phyloP scores from a whole-genome alignment of 2,329 filamentous ascomycete species.

The Cryphonectria naterciae region DNA sequence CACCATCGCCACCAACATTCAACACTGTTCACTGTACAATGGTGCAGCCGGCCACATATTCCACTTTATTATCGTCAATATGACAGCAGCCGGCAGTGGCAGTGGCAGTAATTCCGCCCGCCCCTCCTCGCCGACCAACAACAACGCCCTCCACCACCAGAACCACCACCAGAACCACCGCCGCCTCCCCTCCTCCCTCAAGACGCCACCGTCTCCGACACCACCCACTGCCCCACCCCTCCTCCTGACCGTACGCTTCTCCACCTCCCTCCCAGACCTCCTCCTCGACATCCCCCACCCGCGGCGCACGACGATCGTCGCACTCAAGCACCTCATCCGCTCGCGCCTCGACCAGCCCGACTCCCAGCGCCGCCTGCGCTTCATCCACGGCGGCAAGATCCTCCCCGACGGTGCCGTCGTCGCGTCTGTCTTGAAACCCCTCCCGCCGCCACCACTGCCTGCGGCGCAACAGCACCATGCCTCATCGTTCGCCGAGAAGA shows the following conservation, averaged over 20 bases:
- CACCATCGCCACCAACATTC: background rate
- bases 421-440: constrained; percentile 67
- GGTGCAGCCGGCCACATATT: background rate
- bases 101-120: constrained; percentile 19
- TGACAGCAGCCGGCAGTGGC: constrained; percentile 15
- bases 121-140: constrained; percentile 21
- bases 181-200: constrained; percentile 13
- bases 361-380: constrained; percentile 73
- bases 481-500: constrained; percentile 22
- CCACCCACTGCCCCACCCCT: constrained; percentile 49
- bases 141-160: constrained; percentile 15
- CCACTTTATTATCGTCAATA: constrained; percentile 17
- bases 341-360: constrained; percentile 65
- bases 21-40: constrained; percentile 3
- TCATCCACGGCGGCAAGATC: constrained; percentile 89
- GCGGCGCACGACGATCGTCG: constrained; percentile 70
- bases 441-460: constrained; percentile 54
- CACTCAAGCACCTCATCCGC: constrained; percentile 83
- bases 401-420: constrained; percentile 76
- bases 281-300: constrained; percentile 75
- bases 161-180: constrained; percentile 4
- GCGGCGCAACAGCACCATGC: background rate
- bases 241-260: constrained; percentile 88
- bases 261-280: constrained; percentile 80
- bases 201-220: constrained; percentile 10